Percentiles rank a stretch among this genome's conserved stretches.
Conservation (phyloP, 1,139 yeast species). For the Schwanniomyces etchellsii region DNA sequence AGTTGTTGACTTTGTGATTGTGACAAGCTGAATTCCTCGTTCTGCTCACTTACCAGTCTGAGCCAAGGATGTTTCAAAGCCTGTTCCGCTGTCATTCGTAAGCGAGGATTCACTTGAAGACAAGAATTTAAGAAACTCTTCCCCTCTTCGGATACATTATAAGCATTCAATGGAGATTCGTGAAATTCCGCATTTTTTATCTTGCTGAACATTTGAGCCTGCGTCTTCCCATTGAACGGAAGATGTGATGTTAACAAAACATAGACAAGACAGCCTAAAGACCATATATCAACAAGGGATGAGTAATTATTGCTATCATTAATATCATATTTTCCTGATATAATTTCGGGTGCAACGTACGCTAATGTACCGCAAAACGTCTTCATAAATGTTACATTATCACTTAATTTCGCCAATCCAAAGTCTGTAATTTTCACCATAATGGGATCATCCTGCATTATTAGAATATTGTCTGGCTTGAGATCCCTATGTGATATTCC, state of each 20-base stretch:
- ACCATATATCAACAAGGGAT: conserved; percentile 92
- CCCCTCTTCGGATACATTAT: conserved; percentile 58
- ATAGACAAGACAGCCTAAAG: conserved; percentile 78
- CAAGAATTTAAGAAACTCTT: conserved; percentile 64
- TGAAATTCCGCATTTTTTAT: conserved; percentile 77
- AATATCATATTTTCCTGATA: conserved; percentile 59
- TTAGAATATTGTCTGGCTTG: conserved; percentile 87
- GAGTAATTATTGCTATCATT: conserved; percentile 51
- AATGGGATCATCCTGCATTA: conserved; percentile 89
- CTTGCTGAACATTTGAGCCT: conserved; percentile 73
- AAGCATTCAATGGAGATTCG: conserved; percentile 68
- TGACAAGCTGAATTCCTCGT: conserved; percentile 52
- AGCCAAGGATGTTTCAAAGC: conserved; percentile 76
- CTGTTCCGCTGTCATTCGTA: conserved; percentile 63
- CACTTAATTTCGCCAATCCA: conserved; percentile 80
- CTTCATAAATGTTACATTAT: conserved; percentile 71
- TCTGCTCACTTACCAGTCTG: conserved; percentile 24
- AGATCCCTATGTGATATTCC: conserved; percentile 93
- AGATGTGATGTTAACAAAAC: conserved; percentile 87
- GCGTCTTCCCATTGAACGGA: conserved; percentile 91
- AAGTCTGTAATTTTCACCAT: conserved; percentile 87
- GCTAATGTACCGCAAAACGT: conserved; percentile 91
- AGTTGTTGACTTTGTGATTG: conserved; percentile 67
- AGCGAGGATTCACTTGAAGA: conserved; percentile 67
- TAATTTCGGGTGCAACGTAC: conserved; percentile 91